These are phyloP conservation scores for Aspergillus ostianus DNA, from an alignment of 495 filamentous ascomycete genomes.

Conservation along the genomic window DNA sequence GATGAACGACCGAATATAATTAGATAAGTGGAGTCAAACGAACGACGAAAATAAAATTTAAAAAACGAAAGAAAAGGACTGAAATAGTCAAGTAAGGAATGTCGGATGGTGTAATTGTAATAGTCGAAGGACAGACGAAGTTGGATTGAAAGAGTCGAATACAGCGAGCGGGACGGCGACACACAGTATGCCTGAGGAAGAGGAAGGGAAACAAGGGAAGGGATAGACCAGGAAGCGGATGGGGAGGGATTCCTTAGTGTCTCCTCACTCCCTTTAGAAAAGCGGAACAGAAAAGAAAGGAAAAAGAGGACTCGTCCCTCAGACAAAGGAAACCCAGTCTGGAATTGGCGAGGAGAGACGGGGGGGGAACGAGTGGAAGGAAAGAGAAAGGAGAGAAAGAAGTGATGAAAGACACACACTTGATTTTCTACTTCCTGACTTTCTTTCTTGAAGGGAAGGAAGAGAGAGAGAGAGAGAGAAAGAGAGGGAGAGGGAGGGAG, in stretches of 20 bases:
- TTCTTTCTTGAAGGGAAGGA: not conserved
- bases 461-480: not conserved
- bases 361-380: slow-evolving; percentile 7
- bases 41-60: too few relatives aligned
- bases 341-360: slow-evolving; percentile 3
- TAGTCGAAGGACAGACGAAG: slow-evolving; percentile 12
- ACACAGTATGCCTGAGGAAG: slow-evolving; percentile 36
- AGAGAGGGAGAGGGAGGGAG: not conserved
- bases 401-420: slow-evolving; percentile 23
- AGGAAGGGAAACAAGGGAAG: slow-evolving; percentile 13
- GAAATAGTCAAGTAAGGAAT: slow-evolving; percentile 3
- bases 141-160: slow-evolving; percentile 10
- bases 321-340: slow-evolving; percentile 14
- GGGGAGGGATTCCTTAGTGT: slow-evolving; percentile 8
- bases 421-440: slow-evolving; percentile 1
- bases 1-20: slow-evolving; percentile 3
- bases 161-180: slow-evolving; percentile 39
- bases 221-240: slow-evolving; percentile 8
- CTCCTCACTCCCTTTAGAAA: slow-evolving; percentile 3
- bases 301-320: not conserved
- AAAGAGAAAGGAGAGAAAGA: slow-evolving; percentile 14
- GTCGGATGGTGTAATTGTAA: slow-evolving; percentile 7
- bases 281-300: slow-evolving; percentile 2
- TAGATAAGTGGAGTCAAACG: not conserved
- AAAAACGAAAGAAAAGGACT: slow-evolving; percentile 14